Base-by-base conservation (phyloP, 345 rosid species). In the Brassica carinata region DNA sequence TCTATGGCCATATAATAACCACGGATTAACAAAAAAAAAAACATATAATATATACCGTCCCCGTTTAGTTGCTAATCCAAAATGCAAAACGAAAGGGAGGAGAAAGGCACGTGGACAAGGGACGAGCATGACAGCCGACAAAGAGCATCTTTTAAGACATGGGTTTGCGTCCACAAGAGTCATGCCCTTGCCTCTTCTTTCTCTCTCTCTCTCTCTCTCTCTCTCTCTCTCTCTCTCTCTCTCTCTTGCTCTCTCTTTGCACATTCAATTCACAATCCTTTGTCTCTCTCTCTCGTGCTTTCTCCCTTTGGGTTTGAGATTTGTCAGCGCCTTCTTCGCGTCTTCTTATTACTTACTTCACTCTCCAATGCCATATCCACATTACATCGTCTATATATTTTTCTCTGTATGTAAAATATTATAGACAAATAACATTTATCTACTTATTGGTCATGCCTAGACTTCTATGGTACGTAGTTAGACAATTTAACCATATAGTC, bases 261-360 rank as follows among this genome's bases (percentile, higher is more conserved):
- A 79, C 82, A 79, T 79, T 73, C 78, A 79, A 43, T 79, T 79
- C 74, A 73, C 82, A 73, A 73, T 67, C 64, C 69, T 53, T 67
- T 72, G 8, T 70, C 77, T 72, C 75, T 67, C 72, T 61, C 77
- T 82, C 83, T 75, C 83, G 73, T 75, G 83, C 79, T 75, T 81
- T 69, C 74, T 51, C 83, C 72, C 68, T 81, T 71, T 65, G 73
- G 57, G n/a, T 82, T 76, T 82, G 82, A 73, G 81, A 79, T 73
- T 82, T 89, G 94, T 90, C 97, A 91, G 94, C 94, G 88, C 81
- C 84, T 75, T 85, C 90, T 83, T 85, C 96, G 96, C 89, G 79
- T 89, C 80, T 81, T 71, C 80, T 70, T 81, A 75, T 5, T 43
- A 61, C 61, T 67, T 34, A 66, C 63, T 70, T 69, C 83, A 75